phyloP scores from a whole-genome alignment of 768 basidiomycete genomes.

The Pleurotus djamor region DNA sequence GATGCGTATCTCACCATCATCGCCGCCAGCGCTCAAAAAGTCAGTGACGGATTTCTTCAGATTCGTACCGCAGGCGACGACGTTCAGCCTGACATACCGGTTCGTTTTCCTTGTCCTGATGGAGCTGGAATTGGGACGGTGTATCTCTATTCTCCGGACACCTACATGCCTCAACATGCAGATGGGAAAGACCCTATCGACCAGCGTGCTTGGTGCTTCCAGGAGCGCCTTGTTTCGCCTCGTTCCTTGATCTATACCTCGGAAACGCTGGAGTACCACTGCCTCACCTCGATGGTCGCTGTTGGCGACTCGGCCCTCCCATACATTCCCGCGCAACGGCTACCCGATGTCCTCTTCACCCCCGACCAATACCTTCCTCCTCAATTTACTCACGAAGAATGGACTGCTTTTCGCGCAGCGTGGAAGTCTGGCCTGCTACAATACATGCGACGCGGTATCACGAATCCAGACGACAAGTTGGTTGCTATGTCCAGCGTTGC shows the following conservation, averaged over 20 bases:
- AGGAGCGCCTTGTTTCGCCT: background rate
- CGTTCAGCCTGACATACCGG: background rate
- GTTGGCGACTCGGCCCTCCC: background rate
- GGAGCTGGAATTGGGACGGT: background rate
- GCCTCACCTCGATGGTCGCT: background rate
- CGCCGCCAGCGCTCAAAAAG: background rate
- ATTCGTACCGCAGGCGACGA: background rate
- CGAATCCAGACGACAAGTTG: background rate
- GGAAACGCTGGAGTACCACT: background rate
- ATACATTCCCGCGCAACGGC: background rate
- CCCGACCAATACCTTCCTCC: too few relatives aligned
- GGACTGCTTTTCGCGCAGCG: background rate
- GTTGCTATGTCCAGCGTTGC: background rate
- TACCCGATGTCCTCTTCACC: background rate
- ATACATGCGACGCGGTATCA: background rate
- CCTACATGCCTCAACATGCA: background rate
- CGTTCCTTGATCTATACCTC: background rate
- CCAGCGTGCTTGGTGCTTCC: background rate
- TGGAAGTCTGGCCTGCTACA: background rate
- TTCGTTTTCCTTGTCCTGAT: background rate
- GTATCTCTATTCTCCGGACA: background rate
- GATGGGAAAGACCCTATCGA: background rate
- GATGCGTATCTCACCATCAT: background rate
- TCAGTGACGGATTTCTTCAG: background rate
- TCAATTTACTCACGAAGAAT: background rate